Percentiles rank a stretch among this genome's conserved stretches.
phyloP scores from a whole-genome alignment of 164 flowering plant genomes.

The Tetracentron sinense region DNA sequence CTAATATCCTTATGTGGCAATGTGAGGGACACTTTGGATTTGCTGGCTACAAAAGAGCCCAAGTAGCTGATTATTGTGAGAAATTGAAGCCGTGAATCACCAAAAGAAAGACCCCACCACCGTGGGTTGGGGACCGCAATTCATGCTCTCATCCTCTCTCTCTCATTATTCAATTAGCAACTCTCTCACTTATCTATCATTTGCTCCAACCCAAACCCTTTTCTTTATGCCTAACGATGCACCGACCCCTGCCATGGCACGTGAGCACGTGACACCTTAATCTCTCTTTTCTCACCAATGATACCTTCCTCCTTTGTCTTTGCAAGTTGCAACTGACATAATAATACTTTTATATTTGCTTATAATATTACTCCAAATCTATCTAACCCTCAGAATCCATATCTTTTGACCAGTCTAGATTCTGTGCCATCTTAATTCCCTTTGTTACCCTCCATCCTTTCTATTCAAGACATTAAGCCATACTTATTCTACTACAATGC shows the following conservation, averaged over 20 bases:
- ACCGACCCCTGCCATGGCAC: conserved; percentile 55
- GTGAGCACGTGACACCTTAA: conserved; percentile 60
- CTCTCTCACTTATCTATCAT: conserved; percentile 34
- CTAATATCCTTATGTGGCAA: too few relatives aligned
- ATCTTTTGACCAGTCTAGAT: conserved; percentile 42
- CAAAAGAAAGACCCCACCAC: too few relatives aligned
- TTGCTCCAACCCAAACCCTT: background rate
- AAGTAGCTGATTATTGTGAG: too few relatives aligned
- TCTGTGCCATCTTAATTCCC: conserved; percentile 21
- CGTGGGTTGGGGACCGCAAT: too few relatives aligned
- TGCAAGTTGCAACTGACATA: conserved; percentile 18
- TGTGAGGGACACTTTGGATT: too few relatives aligned
- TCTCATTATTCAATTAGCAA: conserved; percentile 20
- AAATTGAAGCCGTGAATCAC: too few relatives aligned
- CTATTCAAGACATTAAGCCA: background rate
- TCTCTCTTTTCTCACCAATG: background rate
- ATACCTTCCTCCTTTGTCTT: background rate
- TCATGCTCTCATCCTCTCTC: background rate
- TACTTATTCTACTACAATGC: too few relatives aligned
- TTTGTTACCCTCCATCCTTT: conserved; percentile 8
- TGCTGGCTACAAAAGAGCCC: too few relatives aligned
- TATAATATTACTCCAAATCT: conserved; percentile 29
- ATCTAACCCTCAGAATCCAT: conserved; percentile 1
- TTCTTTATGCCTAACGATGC: conserved; percentile 41
- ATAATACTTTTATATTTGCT: background rate